Base-by-base conservation (phyloP, 257 asterid genomes). In the Lantana camara region DNA sequence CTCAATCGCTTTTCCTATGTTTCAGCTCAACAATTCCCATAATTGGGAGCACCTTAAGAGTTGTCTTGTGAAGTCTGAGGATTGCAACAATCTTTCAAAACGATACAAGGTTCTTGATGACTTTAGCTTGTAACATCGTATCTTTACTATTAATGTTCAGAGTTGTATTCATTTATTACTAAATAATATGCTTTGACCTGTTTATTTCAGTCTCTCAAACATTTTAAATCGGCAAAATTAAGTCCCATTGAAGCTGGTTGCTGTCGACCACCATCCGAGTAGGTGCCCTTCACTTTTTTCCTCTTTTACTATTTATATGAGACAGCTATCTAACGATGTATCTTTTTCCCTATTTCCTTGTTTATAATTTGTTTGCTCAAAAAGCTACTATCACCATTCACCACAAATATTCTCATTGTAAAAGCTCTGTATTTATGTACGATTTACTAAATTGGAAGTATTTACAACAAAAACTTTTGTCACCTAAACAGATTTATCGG, bases 201-300 rank as follows among this genome's bases (percentile, higher is more conserved):
- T 60, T 65, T 69, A 19, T 12, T 64, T 47, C 85, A 92, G 97
- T 87, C 79, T 60, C 77, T 75, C 35, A 80, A 77, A 73, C 86
- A 85, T 60, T 89, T 75, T 14, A 80, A 82, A 63, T 58, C 48
- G 16, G 97, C 98, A 34, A 79, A 84, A 65, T 76, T 92, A 64
- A 87, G 90, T 72, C 97, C 98, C 32, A 75, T 89, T 32, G 97
- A 92, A 82, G 93, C 97, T 58, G 96, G 97, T 53, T 92, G 97
- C 74, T 92, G 98, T 58, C 82, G 94, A 49, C 98, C 98, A 19
- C 98, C 97, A 10, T 89, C 87, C 4, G 96, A 89, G 98, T 92
- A 76, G 5, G 82, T 75, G 38, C 64, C 66, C 35, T 64, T 40
- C 57, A 1, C 46, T n/a, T 17, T 66, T 61, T 53, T 48, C 48